Percentiles rank a stretch among this genome's conserved stretches.
phyloP scores from a whole-genome alignment of 768 basidiomycete genomes.

The Russula virescens region DNA sequence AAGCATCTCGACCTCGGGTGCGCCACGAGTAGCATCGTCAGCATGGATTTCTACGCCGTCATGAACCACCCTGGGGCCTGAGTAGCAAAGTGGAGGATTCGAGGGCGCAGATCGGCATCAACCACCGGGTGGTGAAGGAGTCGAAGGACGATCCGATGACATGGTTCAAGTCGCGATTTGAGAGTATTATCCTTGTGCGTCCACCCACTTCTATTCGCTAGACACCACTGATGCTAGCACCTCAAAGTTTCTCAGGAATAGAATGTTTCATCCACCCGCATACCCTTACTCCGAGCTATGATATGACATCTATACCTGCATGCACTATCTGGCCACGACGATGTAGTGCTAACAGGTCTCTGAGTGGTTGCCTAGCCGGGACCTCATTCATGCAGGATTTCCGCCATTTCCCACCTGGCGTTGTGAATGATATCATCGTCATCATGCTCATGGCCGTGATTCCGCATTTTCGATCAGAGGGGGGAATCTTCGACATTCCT shows the following conservation, averaged over 20 bases:
- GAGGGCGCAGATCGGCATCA: conserved; percentile 79
- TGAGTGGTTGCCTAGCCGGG: too few species aligned
- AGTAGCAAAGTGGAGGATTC: conserved; percentile 85
- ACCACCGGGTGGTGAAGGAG: conserved; percentile 62
- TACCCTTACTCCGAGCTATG: neutral
- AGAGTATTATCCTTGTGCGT: conserved; percentile 91
- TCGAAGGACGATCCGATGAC: conserved; percentile 55
- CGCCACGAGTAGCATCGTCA: conserved; percentile 7
- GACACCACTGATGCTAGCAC: neutral
- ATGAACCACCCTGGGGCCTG: conserved; percentile 7
- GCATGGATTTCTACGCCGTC: conserved; percentile 12
- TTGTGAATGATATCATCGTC: too few species aligned
- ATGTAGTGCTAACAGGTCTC: neutral
- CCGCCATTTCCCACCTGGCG: too few species aligned
- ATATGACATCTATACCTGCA: neutral
- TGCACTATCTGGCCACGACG: too few species aligned
- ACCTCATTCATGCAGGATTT: too few species aligned
- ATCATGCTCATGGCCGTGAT: too few species aligned
- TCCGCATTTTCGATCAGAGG: too few species aligned
- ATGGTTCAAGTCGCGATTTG: conserved; percentile 99
- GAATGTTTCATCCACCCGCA: neutral
- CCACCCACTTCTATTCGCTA: neutral
- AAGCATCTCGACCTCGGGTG: conserved; percentile 12
- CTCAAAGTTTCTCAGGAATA: neutral
- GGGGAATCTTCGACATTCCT: too few species aligned